Evolutionary conservation across 2,329 filamentous ascomycete genomes (phyloP).

Genomic region (Hypomyces perniciosus): DNA sequence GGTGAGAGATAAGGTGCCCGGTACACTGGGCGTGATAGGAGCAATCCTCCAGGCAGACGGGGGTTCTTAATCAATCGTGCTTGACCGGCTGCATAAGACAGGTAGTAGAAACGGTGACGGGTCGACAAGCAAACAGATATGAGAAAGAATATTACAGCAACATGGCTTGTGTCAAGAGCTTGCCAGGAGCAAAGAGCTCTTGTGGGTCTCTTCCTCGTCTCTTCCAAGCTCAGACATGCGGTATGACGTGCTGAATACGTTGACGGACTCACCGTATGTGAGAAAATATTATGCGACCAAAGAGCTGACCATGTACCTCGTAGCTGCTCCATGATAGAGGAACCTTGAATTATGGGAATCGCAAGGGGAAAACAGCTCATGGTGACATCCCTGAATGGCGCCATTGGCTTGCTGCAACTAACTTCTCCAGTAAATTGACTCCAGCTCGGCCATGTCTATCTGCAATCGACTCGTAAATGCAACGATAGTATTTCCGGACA

Average conservation of each 20-base stretch:
- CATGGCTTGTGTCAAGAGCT: too few species aligned
- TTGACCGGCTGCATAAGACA: slow-evolving; percentile 10
- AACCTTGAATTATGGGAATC: background rate
- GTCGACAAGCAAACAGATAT: too few species aligned
- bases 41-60: too few species aligned
- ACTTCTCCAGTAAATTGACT: background rate
- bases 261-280: too few species aligned
- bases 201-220: too few species aligned
- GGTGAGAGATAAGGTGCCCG: slow-evolving; percentile 10
- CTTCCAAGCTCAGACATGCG: too few species aligned
- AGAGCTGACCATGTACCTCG: background rate
- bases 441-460: background rate
- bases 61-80: slow-evolving; percentile 2
- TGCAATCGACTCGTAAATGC: background rate
- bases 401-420: background rate
- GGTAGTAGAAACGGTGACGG: background rate
- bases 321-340: background rate
- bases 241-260: too few species aligned
- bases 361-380: background rate
- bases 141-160: too few species aligned
- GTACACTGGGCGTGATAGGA: too few species aligned
- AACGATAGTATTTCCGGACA: background rate
- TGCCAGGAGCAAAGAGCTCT: too few species aligned
- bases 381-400: slow-evolving; percentile 5
- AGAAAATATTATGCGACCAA: too few species aligned